phyloP scores from a whole-genome alignment of 495 filamentous ascomycete genomes.

The Xylaria intraflava region DNA sequence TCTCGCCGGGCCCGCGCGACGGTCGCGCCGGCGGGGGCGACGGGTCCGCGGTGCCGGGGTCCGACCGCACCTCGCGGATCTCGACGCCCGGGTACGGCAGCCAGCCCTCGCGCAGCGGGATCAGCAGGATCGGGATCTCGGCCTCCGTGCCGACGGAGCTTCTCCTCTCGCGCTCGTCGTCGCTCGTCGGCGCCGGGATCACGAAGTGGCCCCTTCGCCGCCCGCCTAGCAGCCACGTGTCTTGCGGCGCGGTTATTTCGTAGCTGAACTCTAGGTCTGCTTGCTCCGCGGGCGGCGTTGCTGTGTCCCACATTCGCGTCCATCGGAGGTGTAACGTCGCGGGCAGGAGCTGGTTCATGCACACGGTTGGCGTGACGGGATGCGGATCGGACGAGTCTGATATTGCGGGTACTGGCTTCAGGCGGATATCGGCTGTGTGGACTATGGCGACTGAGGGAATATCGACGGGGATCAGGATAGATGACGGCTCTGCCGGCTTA shows the following conservation, averaged over 20 bases:
- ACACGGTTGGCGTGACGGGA: conserved; percentile 38
- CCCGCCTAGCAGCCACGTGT: conserved; percentile 81
- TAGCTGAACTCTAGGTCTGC: conserved; percentile 71
- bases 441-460: conserved; percentile 81
- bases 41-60: conserved; percentile 8
- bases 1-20: not conserved
- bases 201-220: conserved; percentile 70
- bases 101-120: conserved; percentile 72
- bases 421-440: conserved; percentile 69
- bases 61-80: conserved; percentile 51
- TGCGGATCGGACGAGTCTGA: conserved; percentile 25
- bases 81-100: conserved; percentile 72
- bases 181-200: conserved; percentile 31
- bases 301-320: conserved; percentile 70
- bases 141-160: conserved; percentile 37
- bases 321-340: conserved; percentile 67
- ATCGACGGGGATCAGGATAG: conserved; percentile 69
- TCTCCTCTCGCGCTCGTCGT: conserved; percentile 36
- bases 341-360: conserved; percentile 61
- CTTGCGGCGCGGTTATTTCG: conserved; percentile 68
- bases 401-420: conserved; percentile 28
- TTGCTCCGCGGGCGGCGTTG: conserved; percentile 30
- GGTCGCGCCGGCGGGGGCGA: not conserved
- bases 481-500: conserved; percentile 22
- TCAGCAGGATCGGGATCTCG: conserved; percentile 58